Evolutionary conservation across 495 filamentous ascomycete genomes (phyloP), one percentile per base, ranked within the genome.

Genomic region (Penicillium simplicissimum): DNA sequence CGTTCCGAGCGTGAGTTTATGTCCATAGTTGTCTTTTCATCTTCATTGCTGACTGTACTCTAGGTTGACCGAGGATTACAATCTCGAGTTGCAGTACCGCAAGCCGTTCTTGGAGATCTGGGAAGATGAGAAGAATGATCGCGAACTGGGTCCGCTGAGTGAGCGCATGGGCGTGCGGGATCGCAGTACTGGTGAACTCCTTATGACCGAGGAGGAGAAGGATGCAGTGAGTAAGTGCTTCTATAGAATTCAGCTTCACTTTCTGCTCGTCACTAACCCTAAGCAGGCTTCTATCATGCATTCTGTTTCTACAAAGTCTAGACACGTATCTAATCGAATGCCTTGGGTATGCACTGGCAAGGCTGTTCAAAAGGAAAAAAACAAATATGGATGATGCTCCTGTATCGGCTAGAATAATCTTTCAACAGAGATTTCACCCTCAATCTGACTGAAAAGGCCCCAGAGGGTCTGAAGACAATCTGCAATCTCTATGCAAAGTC

Each of bases 291-390:
- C 71, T 97, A 97, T 68, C 84, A 93, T 62, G 92, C 89, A 13
- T 97, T 96, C 72, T 95, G 91, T 74, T 97, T 97, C 74, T 94
- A 96, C 74, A 94, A 96, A 77, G 89, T 93, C 19, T 96, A 83
- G 66, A 42, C 1, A 7, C 42, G 43, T 60, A 58, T 3, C 33
- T 33, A 14, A 11, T 8, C 23, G 19, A 8, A 35, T 14, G 23
- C 0, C 35, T 9, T 59, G 45, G 8, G 37, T 35, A 40, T 33
- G 28, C 42, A 3, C n/a, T 45, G 19, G 42, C 42, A 1, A 45
- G 42, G 19, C 17, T 45, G 9, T 15, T 21, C 17, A 21, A 45
- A 45, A 45, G 42, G 13, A 45, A 21, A 45, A 21, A 5, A 45
- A 10, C 11, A 3, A 13, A 42, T 6, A 3, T 9, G 21, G 8